phyloP scores from a whole-genome alignment of 1,139 yeast species.

The Geotrichum klebahnii region DNA sequence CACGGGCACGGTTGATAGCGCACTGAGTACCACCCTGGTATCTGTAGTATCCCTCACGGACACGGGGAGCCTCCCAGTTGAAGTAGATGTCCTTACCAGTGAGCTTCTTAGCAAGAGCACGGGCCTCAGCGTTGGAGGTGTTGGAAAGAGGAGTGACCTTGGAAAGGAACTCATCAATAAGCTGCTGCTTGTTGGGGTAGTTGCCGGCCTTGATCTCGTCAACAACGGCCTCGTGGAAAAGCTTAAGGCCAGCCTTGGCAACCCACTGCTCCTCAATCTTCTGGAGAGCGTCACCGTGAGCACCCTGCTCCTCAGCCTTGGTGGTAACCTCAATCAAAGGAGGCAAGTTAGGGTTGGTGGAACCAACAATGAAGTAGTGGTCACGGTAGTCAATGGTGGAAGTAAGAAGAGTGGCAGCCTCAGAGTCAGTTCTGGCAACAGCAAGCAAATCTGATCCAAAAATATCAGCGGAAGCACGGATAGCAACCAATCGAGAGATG shows the following conservation, averaged over 20 bases:
- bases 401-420: conserved; percentile 91
- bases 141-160: conserved; percentile 71
- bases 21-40: conserved; percentile 96
- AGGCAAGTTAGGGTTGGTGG: conserved; percentile 76
- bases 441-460: conserved; percentile 80
- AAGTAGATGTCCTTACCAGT: conserved; percentile 82
- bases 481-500: conserved; percentile 86
- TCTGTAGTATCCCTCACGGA: conserved; percentile 95
- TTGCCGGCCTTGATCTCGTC: conserved; percentile 69
- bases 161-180: conserved; percentile 62
- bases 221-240: conserved; percentile 87
- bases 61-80: conserved; percentile 95
- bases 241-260: conserved; percentile 74
- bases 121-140: conserved; percentile 76
- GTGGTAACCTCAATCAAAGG: conserved; percentile 76
- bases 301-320: conserved; percentile 73
- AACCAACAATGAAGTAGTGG: conserved; percentile 86
- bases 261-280: conserved; percentile 81
- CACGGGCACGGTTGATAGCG: conserved; percentile 95
- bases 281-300: conserved; percentile 65
- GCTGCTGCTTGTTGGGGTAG: conserved; percentile 58
- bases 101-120: conserved; percentile 67
- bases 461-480: conserved; percentile 93
- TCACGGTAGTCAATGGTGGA: conserved; percentile 93
- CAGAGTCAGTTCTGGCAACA: conserved; percentile 95